Base-by-base conservation (phyloP, 108 stramenopile genomes). In the Skeletonema grethae region DNA sequence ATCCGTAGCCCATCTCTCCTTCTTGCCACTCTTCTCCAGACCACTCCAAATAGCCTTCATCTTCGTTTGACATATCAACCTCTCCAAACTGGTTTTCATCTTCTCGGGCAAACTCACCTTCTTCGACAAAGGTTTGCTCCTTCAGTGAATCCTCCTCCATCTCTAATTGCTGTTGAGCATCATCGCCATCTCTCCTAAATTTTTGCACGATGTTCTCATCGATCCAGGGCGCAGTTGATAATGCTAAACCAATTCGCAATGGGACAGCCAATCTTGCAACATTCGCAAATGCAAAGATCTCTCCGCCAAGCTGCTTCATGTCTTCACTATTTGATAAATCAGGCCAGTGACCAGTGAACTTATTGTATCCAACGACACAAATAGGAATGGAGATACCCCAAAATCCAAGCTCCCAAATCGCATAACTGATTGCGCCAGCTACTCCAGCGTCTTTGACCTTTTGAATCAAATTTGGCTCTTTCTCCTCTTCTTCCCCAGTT, bases 241-340 rank as follows among this genome's bases (percentile, higher is more conserved):
- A 65, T 30, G 91, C 94, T 60, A 92, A 65, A 9, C 95, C 95
- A 62, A 95, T 90, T 60, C 95, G 73, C 20, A 95, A 72, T 3
- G 95, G 95, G 10, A 95, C 90, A 6, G 95, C 95, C 61, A 95
- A 89, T 63, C 95, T 73, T 22, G 95, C 95, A 86, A 95, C 89
- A 65, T 93, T 95, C 35, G 89, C 89, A 83, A 95, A 95, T 20
- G 95, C 95, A 85, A 93, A 93, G 10, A 90, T 90, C 82, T 93
- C 92, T 6, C 85, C 92, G 7, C 88, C 87, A 29, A 95, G 56
- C 69, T 93, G 88, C 39, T 86, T 72, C 57, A 88, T 43, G 50
- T 93, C 95, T 34, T 93, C 95, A 25, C 62, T 71, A 67, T 90
- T 84, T 3, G 70, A 66, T 11, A 91, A 79, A 82, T 95, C 89